A percentile compares a stretch with the other conserved stretches of the same genome.
These are phyloP conservation scores for Mortierella sp. DNA, from an alignment of 371 early-diverging fungal species.

Conservation along the genomic window DNA sequence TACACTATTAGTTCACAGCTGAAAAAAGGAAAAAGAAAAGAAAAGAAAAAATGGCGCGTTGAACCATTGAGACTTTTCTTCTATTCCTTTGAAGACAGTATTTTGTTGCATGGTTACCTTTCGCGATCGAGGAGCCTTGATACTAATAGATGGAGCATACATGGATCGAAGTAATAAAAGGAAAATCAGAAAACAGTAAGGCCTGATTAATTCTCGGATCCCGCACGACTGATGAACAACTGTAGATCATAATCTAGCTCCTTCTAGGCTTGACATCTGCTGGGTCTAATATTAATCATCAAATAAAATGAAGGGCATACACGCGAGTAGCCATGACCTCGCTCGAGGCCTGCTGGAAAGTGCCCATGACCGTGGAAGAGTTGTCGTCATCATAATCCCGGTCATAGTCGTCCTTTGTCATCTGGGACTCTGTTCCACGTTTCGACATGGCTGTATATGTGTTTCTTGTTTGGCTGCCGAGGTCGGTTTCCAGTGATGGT, in stretches of 20 bases:
- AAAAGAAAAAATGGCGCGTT: neutral
- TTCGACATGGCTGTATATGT: neutral
- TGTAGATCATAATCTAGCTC: too few species aligned
- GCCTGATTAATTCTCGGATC: too few species aligned
- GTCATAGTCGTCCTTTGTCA: conserved; percentile 5
- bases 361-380: neutral
- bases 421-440: neutral
- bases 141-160: neutral
- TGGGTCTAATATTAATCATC: neutral
- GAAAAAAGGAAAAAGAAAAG: neutral
- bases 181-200: neutral
- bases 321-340: neutral
- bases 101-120: neutral
- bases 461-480: neutral
- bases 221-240: too few species aligned
- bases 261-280: neutral
- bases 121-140: conserved; percentile 1
- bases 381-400: neutral
- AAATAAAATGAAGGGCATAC: neutral
- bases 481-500: too few species aligned
- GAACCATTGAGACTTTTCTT: neutral
- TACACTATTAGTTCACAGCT: neutral
- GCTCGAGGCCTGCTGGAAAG: conserved; percentile 5
- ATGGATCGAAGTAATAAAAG: neutral
- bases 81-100: neutral